phyloP scores from a whole-genome alignment of 2,329 filamentous ascomycete genomes.

The Sarocladium kiliense region DNA sequence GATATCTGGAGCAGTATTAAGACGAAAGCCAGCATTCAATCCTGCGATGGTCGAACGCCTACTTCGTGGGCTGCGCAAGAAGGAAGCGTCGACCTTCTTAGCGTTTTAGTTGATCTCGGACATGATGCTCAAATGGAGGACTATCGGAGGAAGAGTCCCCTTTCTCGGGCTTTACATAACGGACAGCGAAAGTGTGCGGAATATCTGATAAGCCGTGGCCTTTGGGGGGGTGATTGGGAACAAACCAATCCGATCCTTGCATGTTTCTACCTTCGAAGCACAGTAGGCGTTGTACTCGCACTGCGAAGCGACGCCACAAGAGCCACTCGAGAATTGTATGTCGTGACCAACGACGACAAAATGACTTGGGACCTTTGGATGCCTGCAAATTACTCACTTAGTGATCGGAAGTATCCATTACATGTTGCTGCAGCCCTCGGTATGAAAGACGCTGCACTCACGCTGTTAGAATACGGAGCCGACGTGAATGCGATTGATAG shows the following conservation, averaged over 20 bases:
- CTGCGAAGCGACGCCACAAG: not conserved
- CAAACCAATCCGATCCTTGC: not conserved
- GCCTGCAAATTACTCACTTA: not conserved
- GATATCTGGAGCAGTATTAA: not conserved
- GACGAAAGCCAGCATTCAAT: not conserved
- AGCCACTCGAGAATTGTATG: no score
- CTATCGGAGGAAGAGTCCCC: no score
- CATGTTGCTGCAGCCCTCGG: not conserved
- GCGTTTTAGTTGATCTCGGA: not conserved
- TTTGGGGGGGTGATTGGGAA: not conserved
- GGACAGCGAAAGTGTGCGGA: not conserved
- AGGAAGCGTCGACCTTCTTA: not conserved
- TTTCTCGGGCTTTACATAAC: not conserved
- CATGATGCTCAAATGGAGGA: not conserved
- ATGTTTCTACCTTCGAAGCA: not conserved
- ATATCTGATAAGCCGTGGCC: not conserved
- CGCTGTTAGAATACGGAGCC: not conserved
- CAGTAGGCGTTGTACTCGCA: not conserved
- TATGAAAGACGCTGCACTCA: not conserved
- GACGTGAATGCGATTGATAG: not conserved
- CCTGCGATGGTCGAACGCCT: not conserved
- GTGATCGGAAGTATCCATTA: no score
- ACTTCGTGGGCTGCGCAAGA: not conserved
- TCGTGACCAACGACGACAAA: not conserved
- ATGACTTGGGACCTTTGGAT: not conserved